Percentiles rank a stretch among this genome's conserved stretches.
Evolutionary conservation across 2,329 filamentous ascomycete genomes (phyloP).

Genomic region (Trichoderma asperellum): DNA sequence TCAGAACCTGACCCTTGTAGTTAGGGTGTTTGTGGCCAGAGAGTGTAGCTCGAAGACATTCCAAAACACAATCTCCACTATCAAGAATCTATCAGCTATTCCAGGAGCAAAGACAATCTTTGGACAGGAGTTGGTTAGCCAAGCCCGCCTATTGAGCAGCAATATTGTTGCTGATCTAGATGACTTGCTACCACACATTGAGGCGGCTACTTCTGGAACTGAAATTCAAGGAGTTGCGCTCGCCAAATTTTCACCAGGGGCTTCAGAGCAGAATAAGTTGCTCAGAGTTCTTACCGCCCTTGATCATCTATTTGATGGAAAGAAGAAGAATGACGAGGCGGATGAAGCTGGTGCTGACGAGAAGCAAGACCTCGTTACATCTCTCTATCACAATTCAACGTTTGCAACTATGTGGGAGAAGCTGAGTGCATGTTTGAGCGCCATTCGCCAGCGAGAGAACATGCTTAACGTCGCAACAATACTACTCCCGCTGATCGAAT

Average conservation of each 20-base stretch:
- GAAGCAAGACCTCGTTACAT: conserved; percentile 83
- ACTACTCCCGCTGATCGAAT: conserved; percentile 89
- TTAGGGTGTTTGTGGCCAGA: conserved; percentile 92
- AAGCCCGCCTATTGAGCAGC: conserved; percentile 82
- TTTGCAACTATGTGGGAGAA: conserved; percentile 92
- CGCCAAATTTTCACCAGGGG: conserved; percentile 92
- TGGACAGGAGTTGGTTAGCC: conserved; percentile 86
- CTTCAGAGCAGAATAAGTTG: conserved; percentile 95
- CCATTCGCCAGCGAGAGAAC: conserved; percentile 88
- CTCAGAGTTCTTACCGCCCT: conserved; percentile 89
- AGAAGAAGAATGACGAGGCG: conserved; percentile 60
- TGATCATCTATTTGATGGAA: conserved; percentile 92
- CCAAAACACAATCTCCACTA: conserved; percentile 95
- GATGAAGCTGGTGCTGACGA: conserved; percentile 58
- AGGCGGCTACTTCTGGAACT: conserved; percentile 82
- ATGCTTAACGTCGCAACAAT: conserved; percentile 98
- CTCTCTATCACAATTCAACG: conserved; percentile 86
- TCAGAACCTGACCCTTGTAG: conserved; percentile 88
- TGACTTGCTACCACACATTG: conserved; percentile 82
- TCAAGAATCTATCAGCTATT: conserved; percentile 95
- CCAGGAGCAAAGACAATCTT: conserved; percentile 88
- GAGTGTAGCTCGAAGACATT: conserved; percentile 98
- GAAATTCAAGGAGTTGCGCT: conserved; percentile 95
- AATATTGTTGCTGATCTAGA: conserved; percentile 84
- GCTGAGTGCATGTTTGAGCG: conserved; percentile 82